Base-by-base conservation (phyloP, 192 early-diverging fungal genomes). In the Gryganskiella cystojenkinii region DNA sequence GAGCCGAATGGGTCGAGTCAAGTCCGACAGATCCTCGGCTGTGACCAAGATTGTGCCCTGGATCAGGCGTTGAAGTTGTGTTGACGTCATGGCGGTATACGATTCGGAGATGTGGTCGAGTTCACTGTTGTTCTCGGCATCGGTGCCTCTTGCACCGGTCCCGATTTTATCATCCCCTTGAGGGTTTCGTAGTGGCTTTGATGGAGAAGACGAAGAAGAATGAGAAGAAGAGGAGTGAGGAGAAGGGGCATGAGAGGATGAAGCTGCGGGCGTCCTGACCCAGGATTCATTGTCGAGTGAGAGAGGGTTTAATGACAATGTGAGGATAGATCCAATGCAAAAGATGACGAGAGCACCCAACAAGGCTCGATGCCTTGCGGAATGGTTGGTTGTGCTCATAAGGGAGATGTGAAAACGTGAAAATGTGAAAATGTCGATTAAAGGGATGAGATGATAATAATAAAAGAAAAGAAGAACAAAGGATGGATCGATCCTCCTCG, bases 311-410 rank as follows among this genome's bases (percentile, higher is more conserved):
- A 67, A 15, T 0, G 74, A 69, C 11, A 78, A 45, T 1, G 67
- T 59, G 47, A 78, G 74, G 20, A 78, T 59, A 24, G 74, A 78
- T 1, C 66, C 74, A 33, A 78, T 78, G 67, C 66, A 69, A 19
- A 78, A 64, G 51, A 78, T 54, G 43, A 78, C 61, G 17, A 78
- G 67, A 27, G 49, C 66, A 40, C 74, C 74, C 46, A 78, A 61
- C 55, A 78, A 24, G 45, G 74, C 67, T 30, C 67, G 46, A 9
- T 78, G 74, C 55, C 74, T 66, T 24, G 44, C 59, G n/a, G 67
- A 64, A 61, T 69, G 60, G 58, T 69, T 54, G 56, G 46, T 25
- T 61, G 45, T 27, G 19, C 0, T 22, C 15, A 47, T 34, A 28
- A 62, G 5, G 46, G 19, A 35, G 13, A 35, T 19, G 30, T 50